These are phyloP conservation scores for Boletus vermiculosoides DNA, from an alignment of 768 basidiomycete species.

Conservation along the genomic window DNA sequence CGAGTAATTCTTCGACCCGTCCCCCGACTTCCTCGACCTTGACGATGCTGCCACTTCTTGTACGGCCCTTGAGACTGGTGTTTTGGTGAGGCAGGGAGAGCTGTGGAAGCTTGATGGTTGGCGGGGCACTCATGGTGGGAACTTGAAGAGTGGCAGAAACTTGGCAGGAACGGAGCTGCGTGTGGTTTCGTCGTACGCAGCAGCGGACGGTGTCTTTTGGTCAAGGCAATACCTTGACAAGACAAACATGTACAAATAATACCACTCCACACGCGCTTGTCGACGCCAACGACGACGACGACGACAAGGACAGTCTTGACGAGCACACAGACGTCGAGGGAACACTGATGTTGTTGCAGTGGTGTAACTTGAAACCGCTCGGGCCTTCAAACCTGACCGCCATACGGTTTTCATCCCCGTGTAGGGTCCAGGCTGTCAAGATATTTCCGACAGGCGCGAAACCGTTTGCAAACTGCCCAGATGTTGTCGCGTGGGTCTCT, in stretches of 20 bases:
- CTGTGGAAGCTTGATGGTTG: constrained; percentile 55
- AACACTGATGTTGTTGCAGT: constrained; percentile 56
- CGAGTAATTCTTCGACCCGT: constrained; percentile 70
- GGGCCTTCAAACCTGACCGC: constrained; percentile 61
- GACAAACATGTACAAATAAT: constrained; percentile 19
- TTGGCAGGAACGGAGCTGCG: not conserved
- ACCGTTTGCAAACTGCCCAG: constrained; percentile 60
- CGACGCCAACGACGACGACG: not conserved
- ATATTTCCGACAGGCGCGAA: constrained; percentile 65
- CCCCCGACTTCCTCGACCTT: constrained; percentile 83
- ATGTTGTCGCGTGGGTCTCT: constrained; percentile 58
- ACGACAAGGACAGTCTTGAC: not conserved
- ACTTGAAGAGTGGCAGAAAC: not conserved
- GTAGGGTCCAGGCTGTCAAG: constrained; percentile 64
- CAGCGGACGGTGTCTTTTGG: not conserved
- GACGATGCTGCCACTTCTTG: constrained; percentile 73
- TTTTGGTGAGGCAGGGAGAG: constrained; percentile 35
- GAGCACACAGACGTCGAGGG: not conserved
- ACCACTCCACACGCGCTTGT: not conserved
- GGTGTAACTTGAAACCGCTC: constrained; percentile 61
- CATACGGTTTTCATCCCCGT: constrained; percentile 65
- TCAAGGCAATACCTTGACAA: not conserved
- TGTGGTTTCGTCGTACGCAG: not conserved
- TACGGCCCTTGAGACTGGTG: constrained; percentile 42
- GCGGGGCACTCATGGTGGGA: constrained; percentile 47